Conservation (phyloP, 1,139 yeast species). For the Suhomyces guaymorum region DNA sequence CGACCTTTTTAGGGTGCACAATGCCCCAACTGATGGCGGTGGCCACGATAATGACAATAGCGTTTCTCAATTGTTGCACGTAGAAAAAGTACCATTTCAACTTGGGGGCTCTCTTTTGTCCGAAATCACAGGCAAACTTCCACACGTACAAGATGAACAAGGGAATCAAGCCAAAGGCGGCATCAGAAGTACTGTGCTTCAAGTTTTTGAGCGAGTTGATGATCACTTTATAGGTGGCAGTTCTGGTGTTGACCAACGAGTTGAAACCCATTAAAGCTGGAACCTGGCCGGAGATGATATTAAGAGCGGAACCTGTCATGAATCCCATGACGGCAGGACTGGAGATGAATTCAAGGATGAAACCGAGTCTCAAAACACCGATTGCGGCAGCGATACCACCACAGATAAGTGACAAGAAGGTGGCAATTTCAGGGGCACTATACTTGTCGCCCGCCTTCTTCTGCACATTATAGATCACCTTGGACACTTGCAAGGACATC, state of each 20-base stretch:
- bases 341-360: constrained; percentile 84
- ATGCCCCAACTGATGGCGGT: constrained; percentile 72
- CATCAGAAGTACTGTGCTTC: constrained; percentile 67
- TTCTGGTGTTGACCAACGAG: constrained; percentile 68
- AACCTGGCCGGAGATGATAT: constrained; percentile 79
- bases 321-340: constrained; percentile 93
- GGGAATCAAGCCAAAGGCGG: constrained; percentile 84
- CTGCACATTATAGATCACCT: constrained; percentile 68
- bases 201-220: constrained; percentile 73
- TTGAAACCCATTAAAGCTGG: constrained; percentile 83
- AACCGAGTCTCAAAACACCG: constrained; percentile 83
- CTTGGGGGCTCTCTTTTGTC: constrained; percentile 67
- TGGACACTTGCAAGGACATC: constrained; percentile 85
- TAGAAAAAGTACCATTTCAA: constrained; percentile 63
- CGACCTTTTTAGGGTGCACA: constrained; percentile 36
- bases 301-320: constrained; percentile 92
- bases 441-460: constrained; percentile 38
- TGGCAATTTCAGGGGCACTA: constrained; percentile 70
- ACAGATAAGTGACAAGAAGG: constrained; percentile 74
- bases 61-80: constrained; percentile 74
- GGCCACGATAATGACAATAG: constrained; percentile 74
- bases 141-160: constrained; percentile 67
- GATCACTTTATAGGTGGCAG: constrained; percentile 66
- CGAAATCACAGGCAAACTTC: constrained; percentile 59
- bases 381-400: constrained; percentile 83